Evolutionary conservation across 2,329 filamentous ascomycete species (phyloP).

Genomic region (Alternaria gaisen): DNA sequence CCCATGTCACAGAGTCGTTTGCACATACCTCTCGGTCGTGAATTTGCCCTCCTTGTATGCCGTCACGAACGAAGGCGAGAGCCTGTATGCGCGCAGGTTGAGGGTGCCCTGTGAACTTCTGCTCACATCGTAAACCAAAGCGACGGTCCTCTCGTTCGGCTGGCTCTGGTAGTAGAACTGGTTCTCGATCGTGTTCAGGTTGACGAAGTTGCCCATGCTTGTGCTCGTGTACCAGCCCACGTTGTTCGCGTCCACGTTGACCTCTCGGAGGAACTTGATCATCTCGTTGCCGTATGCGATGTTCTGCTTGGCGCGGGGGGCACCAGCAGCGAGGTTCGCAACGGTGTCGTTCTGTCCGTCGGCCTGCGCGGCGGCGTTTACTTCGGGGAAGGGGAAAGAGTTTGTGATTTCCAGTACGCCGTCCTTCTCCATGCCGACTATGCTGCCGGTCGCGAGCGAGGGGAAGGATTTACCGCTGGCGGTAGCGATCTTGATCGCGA

Average conservation of each 20-base stretch:
- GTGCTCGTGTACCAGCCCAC: conserved; percentile 99
- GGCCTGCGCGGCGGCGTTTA: conserved; percentile 70
- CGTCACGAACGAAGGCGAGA: conserved; percentile 86
- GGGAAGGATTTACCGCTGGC: conserved; percentile 90
- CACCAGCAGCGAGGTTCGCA: conserved; percentile 77
- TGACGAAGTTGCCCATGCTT: conserved; percentile 98
- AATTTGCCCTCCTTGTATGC: conserved; percentile 98
- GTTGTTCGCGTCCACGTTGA: conserved; percentile 98
- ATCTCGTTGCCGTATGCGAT: conserved; percentile 91
- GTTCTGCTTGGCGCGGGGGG: conserved; percentile 91
- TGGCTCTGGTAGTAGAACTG: conserved; percentile 97
- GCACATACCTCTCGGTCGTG: conserved; percentile 85
- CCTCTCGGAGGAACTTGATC: conserved; percentile 95
- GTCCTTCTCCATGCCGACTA: conserved; percentile 91
- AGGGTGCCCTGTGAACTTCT: conserved; percentile 91
- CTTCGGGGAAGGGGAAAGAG: conserved; percentile 88
- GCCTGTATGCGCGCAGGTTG: conserved; percentile 88
- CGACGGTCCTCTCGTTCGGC: conserved; percentile 83
- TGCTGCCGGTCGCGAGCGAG: conserved; percentile 84
- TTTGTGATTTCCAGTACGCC: conserved; percentile 90
- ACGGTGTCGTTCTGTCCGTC: conserved; percentile 47
- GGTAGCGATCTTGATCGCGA: conserved; percentile 98
- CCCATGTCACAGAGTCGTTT: conserved; percentile 47
- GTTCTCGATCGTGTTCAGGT: conserved; percentile 95
- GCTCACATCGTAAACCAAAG: conserved; percentile 94